phyloP scores from a whole-genome alignment of 2,329 filamentous ascomycete genomes.

The Dothistroma pini region DNA sequence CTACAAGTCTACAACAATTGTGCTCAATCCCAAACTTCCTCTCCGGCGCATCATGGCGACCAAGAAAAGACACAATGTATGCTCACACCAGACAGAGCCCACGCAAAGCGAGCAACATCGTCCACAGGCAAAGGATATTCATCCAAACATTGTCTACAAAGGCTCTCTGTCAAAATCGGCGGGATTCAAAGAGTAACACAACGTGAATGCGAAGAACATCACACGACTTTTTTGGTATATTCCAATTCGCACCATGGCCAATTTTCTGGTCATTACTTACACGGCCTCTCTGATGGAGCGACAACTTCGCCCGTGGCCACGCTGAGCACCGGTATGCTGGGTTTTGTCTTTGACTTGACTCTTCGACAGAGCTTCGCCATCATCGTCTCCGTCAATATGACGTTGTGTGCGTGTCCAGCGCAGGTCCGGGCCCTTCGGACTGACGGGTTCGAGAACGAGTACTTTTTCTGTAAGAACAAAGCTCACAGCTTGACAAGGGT shows the following conservation, averaged over 20 bases:
- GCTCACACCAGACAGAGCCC: neutral
- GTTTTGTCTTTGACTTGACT: slow-evolving; percentile 12
- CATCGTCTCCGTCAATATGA: slow-evolving; percentile 15
- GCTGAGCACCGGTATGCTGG: slow-evolving; percentile 17
- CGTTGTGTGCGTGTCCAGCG: slow-evolving; percentile 13
- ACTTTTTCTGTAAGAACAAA: slow-evolving; percentile 6
- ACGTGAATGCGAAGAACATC: slow-evolving; percentile 7
- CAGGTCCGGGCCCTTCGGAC: slow-evolving; percentile 14
- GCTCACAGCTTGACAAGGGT: too few relatives aligned
- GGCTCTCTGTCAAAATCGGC: slow-evolving; percentile 12
- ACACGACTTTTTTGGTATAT: slow-evolving; percentile 11
- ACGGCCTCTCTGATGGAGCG: slow-evolving; percentile 14
- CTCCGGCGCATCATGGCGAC: neutral
- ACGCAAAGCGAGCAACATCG: neutral
- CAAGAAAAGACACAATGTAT: neutral
- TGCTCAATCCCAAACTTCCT: neutral
- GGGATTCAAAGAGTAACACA: slow-evolving; percentile 16
- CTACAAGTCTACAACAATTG: too few relatives aligned
- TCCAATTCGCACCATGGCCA: too few relatives aligned
- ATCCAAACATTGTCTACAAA: slow-evolving; percentile 2
- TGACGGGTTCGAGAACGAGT: slow-evolving; percentile 17
- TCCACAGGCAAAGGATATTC: neutral
- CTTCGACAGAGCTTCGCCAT: slow-evolving; percentile 17
- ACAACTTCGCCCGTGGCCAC: slow-evolving; percentile 18
- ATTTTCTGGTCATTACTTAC: slow-evolving; percentile 9